phyloP scores from a whole-genome alignment of 2,329 filamentous ascomycete genomes.

The Setomelanomma holmii region DNA sequence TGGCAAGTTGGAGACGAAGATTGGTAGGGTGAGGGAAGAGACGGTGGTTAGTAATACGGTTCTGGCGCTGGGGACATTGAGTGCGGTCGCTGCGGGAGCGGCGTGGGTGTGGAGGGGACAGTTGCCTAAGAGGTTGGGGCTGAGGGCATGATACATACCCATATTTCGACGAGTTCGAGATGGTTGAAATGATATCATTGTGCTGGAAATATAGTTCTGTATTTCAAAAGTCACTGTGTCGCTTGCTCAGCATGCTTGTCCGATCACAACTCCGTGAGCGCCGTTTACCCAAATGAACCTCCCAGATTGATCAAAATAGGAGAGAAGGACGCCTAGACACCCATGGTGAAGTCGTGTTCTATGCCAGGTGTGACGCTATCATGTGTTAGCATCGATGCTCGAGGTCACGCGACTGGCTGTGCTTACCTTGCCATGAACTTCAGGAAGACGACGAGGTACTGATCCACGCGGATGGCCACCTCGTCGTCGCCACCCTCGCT shows the following conservation, averaged over 20 bases:
- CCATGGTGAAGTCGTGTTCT: conserved; percentile 98
- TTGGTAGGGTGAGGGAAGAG: conserved; percentile 57
- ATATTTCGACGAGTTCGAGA: too few species aligned
- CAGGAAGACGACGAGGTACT: conserved; percentile 85
- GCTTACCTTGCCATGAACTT: conserved; percentile 69
- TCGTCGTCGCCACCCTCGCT: conserved; percentile 71
- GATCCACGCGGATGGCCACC: conserved; percentile 84
- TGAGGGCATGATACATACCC: conserved; percentile 2
- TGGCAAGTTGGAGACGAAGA: conserved; percentile 43
- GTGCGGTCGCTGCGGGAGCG: conserved; percentile 46
- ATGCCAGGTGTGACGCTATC: conserved; percentile 92
- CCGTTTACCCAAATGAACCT: background rate
- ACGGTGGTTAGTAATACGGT: conserved; percentile 49
- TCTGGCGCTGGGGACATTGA: conserved; percentile 45
- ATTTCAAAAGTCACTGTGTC: background rate
- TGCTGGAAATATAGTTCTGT: background rate
- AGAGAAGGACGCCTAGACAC: conserved; percentile 64
- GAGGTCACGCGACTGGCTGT: background rate
- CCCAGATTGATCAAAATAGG: background rate
- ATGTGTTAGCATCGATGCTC: conserved; percentile 66
- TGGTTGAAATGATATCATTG: too few species aligned
- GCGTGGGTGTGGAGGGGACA: conserved; percentile 34
- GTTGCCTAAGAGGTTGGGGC: conserved; percentile 19
- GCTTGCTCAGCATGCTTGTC: background rate
- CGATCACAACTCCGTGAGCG: background rate